These are phyloP conservation scores for Telopea speciosissima DNA, from an alignment of 177 flowering plant genomes.

Conservation along the genomic window DNA sequence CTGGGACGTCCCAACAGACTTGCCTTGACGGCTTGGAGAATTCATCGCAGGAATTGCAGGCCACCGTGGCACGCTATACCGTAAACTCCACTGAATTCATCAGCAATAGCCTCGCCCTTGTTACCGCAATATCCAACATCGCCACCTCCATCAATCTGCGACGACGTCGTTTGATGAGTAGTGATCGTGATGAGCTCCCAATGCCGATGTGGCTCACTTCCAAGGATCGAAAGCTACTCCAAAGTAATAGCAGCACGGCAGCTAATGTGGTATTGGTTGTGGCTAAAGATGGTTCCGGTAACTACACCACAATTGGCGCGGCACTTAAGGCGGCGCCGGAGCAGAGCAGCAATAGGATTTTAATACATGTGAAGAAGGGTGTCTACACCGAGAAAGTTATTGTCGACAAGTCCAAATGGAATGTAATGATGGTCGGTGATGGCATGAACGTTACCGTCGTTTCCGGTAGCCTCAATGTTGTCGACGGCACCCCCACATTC, in stretches of 20 bases:
- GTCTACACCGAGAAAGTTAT: constrained; percentile 34
- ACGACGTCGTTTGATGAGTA: constrained; percentile 22
- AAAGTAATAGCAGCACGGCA: constrained; percentile 14
- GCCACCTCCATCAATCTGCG: constrained; percentile 27
- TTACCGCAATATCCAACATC: constrained; percentile 24
- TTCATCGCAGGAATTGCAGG: neutral
- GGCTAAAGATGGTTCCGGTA: constrained; percentile 41
- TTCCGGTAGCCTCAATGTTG: too few species aligned
- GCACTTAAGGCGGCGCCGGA: constrained; percentile 38
- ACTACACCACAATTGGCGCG: constrained; percentile 28
- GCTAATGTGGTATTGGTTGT: constrained; percentile 39
- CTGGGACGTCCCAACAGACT: constrained; percentile 49
- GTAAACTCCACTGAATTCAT: constrained; percentile 43
- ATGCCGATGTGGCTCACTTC: constrained; percentile 36
- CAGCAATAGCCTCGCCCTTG: constrained; percentile 59
- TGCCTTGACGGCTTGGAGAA: constrained; percentile 51
- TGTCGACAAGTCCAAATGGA: constrained; percentile 37
- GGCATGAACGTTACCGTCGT: too few species aligned
- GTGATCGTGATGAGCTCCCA: too few species aligned
- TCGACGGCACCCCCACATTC: too few species aligned
- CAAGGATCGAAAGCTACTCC: constrained; percentile 35
- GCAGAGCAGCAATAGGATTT: constrained; percentile 31
- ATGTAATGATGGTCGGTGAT: constrained; percentile 16
- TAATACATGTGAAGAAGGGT: constrained; percentile 49
- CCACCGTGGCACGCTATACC: constrained; percentile 8